Base-by-base conservation (phyloP, 106 monocot genomes). In the Allium sativum region DNA sequence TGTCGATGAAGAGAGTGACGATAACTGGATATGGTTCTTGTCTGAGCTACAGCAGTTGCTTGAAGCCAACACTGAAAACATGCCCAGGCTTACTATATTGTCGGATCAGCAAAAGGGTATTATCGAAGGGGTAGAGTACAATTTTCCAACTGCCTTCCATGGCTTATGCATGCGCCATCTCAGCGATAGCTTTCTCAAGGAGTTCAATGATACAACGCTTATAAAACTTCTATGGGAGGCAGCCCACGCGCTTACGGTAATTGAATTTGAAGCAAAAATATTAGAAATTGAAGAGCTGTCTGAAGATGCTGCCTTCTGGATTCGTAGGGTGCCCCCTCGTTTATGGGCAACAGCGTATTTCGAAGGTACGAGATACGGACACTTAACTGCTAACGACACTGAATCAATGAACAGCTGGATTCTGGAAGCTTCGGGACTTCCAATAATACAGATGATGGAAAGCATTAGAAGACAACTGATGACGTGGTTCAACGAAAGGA, bases 21-120 rank as follows among this genome's bases (percentile, higher is more conserved):
- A 96, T 14, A 96, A 96, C 45, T 96, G 95, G 95, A 82, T 96
- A 45, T 96, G 95, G 95, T 96, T 96, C 71, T 73, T 96, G 44
- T 82, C 87, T 41, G 95, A 96, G 70, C 76, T 96, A 9, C 90
- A 84, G 57, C 71, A 48, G 22, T 71, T 96, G 22, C 90, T 96
- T 0, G 95, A 90, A 75, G 65, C 72, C 12, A 87, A 96, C 65
- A 90, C 95, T 1, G 95, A 96, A 65, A 90, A 90, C 65, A 96
- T 96, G 95, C 90, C 95, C 2, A 83, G 90, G 72, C 84, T 96
- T 18, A 96, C 90, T 4, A 90, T 96, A 10, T 70, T 96, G 59
- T 96, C 95, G 3, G 95, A 96, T 44, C 66, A 87, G 44, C 81
- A 86, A 55, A 87, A 84, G 43, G 95, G 95, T 42, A 96, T 96